These are phyloP conservation scores for Scleroderma citrinum DNA, from an alignment of 768 basidiomycete genomes.

Conservation along the genomic window DNA sequence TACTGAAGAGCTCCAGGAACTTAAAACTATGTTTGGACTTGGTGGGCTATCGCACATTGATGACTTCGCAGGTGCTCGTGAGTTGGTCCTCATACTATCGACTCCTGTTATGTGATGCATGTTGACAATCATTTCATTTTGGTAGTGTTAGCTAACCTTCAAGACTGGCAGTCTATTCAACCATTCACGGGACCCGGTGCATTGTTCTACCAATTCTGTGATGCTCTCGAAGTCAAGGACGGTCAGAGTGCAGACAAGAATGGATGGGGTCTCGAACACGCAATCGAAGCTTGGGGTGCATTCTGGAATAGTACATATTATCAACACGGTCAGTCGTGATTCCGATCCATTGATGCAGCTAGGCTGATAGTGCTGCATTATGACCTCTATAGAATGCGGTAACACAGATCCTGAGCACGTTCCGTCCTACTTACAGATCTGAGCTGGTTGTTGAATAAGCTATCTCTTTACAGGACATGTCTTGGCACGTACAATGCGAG, in stretches of 20 bases:
- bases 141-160: conserved; percentile 45
- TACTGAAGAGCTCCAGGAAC: conserved; percentile 39
- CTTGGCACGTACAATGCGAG: conserved; percentile 38
- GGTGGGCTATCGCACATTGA: conserved; percentile 52
- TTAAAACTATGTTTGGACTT: conserved; percentile 59
- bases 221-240: conserved; percentile 34
- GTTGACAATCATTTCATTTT: conserved; percentile 17
- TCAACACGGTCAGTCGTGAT: conserved; percentile 33
- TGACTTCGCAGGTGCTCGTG: conserved; percentile 57
- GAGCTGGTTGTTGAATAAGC: conserved; percentile 16
- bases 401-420: conserved; percentile 42
- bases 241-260: conserved; percentile 35
- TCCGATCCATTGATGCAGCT: not conserved
- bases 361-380: not conserved
- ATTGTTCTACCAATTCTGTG: conserved; percentile 35
- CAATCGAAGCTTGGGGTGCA: conserved; percentile 53
- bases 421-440: not conserved
- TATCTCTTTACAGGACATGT: conserved; percentile 27
- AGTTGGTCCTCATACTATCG: conserved; percentile 10
- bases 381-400: conserved; percentile 50
- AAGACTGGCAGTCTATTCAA: conserved; percentile 64
- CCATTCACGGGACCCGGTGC: conserved; percentile 40
- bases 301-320: conserved; percentile 52
- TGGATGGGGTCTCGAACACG: conserved; percentile 61
- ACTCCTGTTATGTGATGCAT: too few species aligned